Conservation (phyloP, 2,329 filamentous ascomycete species). For the Fusarium chlamydosporum region DNA sequence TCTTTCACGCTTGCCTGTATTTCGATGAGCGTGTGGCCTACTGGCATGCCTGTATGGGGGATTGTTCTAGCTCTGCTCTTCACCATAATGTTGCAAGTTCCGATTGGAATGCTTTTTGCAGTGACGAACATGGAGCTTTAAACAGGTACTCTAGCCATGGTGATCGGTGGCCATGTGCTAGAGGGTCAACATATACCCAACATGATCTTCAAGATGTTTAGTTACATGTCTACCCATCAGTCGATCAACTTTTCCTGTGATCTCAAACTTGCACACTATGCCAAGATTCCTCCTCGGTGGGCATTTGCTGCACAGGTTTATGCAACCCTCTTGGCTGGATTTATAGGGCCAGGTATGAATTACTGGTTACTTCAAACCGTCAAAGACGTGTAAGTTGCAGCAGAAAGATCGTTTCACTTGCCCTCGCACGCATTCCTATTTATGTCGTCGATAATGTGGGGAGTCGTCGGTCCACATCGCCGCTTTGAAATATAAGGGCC, state of each 20-base stretch:
- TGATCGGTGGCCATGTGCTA: constrained; percentile 75
- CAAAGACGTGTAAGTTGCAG: constrained; percentile 66
- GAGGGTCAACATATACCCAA: constrained; percentile 75
- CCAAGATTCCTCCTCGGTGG: constrained; percentile 68
- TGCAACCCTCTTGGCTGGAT: constrained; percentile 66
- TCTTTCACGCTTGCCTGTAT: constrained; percentile 60
- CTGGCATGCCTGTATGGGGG: constrained; percentile 66
- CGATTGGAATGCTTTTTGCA: constrained; percentile 69
- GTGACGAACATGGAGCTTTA: constrained; percentile 70
- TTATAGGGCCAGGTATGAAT: constrained; percentile 71
- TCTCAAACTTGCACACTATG: constrained; percentile 75
- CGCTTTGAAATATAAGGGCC: constrained; percentile 63
- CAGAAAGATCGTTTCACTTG: constrained; percentile 68
- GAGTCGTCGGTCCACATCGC: constrained; percentile 74
- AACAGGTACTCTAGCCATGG: constrained; percentile 75
- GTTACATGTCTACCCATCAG: constrained; percentile 73
- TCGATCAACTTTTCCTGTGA: constrained; percentile 71
- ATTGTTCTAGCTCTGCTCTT: constrained; percentile 66
- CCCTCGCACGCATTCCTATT: constrained; percentile 66
- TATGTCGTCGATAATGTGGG: constrained; percentile 76
- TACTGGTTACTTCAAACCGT: constrained; percentile 72
- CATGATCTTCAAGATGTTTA: constrained; percentile 80
- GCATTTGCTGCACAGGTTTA: constrained; percentile 69
- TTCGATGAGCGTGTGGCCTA: constrained; percentile 63
- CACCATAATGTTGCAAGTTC: constrained; percentile 66